Base-by-base conservation (phyloP, 2,329 filamentous ascomycete species). In the Cadophora sp. region DNA sequence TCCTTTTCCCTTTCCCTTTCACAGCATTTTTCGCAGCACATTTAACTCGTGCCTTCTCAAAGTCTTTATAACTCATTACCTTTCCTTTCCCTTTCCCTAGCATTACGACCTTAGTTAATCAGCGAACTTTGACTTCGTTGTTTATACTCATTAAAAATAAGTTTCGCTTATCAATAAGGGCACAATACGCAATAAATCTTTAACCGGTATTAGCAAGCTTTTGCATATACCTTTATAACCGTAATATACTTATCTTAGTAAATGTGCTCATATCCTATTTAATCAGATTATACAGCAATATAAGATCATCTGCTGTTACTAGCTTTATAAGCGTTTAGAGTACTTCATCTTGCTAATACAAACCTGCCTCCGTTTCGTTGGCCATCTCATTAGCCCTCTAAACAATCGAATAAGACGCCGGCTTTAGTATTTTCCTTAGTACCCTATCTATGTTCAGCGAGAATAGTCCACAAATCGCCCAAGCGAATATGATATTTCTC, bases 21-120 rank as follows among this genome's bases (percentile, higher is more conserved):
- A 36, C 62, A 11, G 56, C 53, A 60, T 64, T 60, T 66, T 66
- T 60, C 50, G 53, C 56, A 64, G 60, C 39, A 66, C 43, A 30
- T 45, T 18, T 50, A 36, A 59, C 66, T 70, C 69, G 65, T 68
- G 69, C 69, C 59, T 64, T 58, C 36, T 55, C 67, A 36, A 74
- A 55, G 65, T 80, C 71, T 55, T 78, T 73, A 65, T 80, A 83
- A 9, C 73, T 75, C 3, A 70, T 69, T 6, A 67, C 66, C 65
- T 79, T 71, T 43, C 63, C 66, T 61, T 71, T 11, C 0, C 59
- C 66, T 50, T 66, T 66, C 41, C 62, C 68, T 61, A 72, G 65
- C 53, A 70, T 62, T 2, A 63, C 16, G 18, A 65, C 63, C 60
- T 41, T 68, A 9, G 65, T 70, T 62, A 48, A 71, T 65, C 61